Evolutionary conservation across 2,329 filamentous ascomycete species (phyloP), one percentile per base, ranked within the genome.

Genomic region (Dothideomycetes sp.): DNA sequence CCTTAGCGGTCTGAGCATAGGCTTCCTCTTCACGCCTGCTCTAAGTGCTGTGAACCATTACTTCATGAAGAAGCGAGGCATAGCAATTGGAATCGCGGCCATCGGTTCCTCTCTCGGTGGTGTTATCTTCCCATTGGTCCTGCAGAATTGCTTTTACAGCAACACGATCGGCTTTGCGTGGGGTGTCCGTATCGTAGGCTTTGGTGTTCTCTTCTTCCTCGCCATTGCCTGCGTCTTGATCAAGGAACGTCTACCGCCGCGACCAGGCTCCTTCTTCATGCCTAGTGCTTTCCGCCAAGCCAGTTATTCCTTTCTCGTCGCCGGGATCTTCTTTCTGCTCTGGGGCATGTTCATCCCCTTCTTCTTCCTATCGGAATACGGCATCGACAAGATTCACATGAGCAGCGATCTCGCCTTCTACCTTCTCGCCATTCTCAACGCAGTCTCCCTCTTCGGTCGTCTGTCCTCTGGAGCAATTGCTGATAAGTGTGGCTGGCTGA

Each of bases 31-130:
- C 53, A 72, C 74, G 37, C 74, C 80, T 0, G 64, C 69, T 33
- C 63, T 83, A 15, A 71, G 78, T 1, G 68, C 78, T 1, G 59
- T 81, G 2, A 70, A 76, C 4, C 79, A 79, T 7, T 83, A 81
- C 48, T 80, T 81, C 50, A 61, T 62, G 22, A 61, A 61, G 32
- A 68, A 62, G 45, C 62, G 72, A 40, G 66, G 66, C 0, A 56
- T 80, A 14, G 74, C 73, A 3, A 67, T 77, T 18, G 72, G 72
- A 1, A 47, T 79, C 3, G 69, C 71, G 3, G 71, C 74, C 2
- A 68, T 64, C 3, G 77, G 77, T 1, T 74, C 70, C 4, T 41
- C 45, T 7, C 17, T 47, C 9, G 72, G 70, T 2, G 71, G 68
- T 3, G 53, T 75, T 12, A 52, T 73, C 15, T 64, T 70, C 16